Percentiles rank a stretch among this genome's conserved stretches.
Conservation (phyloP, 2,329 filamentous ascomycete species). For the Geosmithia putterillii region DNA sequence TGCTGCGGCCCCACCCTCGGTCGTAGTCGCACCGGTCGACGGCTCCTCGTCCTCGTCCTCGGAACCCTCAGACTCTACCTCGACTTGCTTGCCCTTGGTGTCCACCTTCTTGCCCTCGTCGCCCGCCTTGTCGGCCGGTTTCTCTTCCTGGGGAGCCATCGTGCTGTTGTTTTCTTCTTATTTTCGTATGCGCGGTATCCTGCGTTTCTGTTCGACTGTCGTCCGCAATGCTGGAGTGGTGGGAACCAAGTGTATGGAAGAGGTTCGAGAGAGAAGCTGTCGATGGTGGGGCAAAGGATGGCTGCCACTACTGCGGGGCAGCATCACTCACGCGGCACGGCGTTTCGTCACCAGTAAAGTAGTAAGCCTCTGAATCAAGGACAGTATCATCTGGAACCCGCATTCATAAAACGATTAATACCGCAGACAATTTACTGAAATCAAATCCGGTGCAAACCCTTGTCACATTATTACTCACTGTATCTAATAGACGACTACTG, state of each 20-base stretch:
- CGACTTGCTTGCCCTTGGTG: conserved; percentile 31
- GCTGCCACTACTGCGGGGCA: neutral
- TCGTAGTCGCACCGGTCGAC: conserved; percentile 5
- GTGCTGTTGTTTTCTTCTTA: neutral
- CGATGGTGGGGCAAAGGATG: conserved; percentile 4
- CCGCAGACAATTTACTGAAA: too few species aligned
- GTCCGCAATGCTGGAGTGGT: neutral
- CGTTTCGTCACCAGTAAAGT: neutral
- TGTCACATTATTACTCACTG: too few species aligned
- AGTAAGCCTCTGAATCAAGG: too few species aligned
- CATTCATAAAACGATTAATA: too few species aligned
- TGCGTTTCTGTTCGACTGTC: conserved; percentile 3
- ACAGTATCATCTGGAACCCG: neutral
- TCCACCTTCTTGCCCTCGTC: conserved; percentile 33
- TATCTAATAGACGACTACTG: too few species aligned
- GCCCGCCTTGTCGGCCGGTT: conserved; percentile 41
- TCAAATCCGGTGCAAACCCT: too few species aligned
- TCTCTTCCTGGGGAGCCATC: conserved; percentile 40
- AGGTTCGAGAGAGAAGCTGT: neutral
- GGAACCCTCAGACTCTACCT: conserved; percentile 33
- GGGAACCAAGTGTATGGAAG: neutral
- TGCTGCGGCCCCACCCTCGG: conserved; percentile 12
- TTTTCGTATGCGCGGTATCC: neutral
- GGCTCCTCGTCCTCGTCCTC: conserved; percentile 19
- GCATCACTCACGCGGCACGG: neutral